A percentile compares a stretch with the other conserved stretches of the same genome.
Conservation (phyloP, 192 early-diverging fungal species). For the Lobulomyces angularis region DNA sequence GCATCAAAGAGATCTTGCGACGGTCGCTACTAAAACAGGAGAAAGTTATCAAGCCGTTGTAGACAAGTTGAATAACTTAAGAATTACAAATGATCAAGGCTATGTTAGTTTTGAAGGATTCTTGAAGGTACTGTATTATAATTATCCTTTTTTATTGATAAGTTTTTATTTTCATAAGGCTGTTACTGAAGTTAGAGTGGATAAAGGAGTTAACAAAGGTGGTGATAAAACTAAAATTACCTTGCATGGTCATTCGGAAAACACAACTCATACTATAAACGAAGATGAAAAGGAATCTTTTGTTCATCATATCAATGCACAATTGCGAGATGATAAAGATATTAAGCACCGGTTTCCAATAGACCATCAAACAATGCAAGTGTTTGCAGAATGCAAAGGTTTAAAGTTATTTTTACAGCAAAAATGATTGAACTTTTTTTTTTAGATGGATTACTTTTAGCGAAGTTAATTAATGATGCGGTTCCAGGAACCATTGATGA, state of each 20-base stretch:
- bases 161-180: slow-evolving; percentile 9
- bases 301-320: slow-evolving; percentile 84
- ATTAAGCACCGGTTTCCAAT: slow-evolving; percentile 82
- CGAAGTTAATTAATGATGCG: slow-evolving; percentile 97
- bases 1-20: slow-evolving; percentile 28
- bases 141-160: not conserved
- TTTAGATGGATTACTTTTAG: slow-evolving; percentile 69
- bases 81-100: slow-evolving; percentile 19
- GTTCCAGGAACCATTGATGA: slow-evolving; percentile 96
- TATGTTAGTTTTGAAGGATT: slow-evolving; percentile 36
- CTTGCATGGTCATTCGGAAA: slow-evolving; percentile 65
- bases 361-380: slow-evolving; percentile 83
- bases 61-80: slow-evolving; percentile 21
- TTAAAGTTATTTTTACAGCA: slow-evolving; percentile 2
- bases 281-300: slow-evolving; percentile 98
- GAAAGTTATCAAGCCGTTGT: slow-evolving; percentile 25
- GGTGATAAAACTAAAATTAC: slow-evolving; percentile 60
- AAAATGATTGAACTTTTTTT: not conserved
- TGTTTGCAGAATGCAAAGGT: slow-evolving; percentile 92
- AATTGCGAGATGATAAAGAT: slow-evolving; percentile 66
- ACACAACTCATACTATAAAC: slow-evolving; percentile 94
- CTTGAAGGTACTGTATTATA: slow-evolving; percentile 14
- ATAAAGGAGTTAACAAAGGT: slow-evolving; percentile 27
- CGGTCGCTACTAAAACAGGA: slow-evolving; percentile 37
- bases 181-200: slow-evolving; percentile 28